Percentiles rank a stretch among this genome's conserved stretches.
phyloP scores from a whole-genome alignment of 176 grass and related monocot genomes.

The Pontederia crassipes region DNA sequence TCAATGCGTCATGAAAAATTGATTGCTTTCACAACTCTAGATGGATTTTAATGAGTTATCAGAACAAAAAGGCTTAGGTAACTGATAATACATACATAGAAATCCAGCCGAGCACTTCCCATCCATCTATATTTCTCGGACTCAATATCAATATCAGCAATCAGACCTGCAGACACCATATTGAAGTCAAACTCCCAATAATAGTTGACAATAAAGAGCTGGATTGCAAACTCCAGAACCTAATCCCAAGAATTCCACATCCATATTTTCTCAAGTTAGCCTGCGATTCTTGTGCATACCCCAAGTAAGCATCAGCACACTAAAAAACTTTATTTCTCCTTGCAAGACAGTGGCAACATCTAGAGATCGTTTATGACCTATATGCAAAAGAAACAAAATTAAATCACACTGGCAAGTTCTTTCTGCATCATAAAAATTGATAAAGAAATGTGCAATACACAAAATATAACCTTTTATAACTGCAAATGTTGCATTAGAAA shows the following conservation, averaged over 20 bases:
- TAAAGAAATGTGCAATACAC: neutral
- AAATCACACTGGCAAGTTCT: neutral
- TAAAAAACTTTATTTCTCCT: conserved; percentile 57
- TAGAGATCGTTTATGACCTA: conserved; percentile 53
- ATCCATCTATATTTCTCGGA: conserved; percentile 99
- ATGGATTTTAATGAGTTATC: neutral
- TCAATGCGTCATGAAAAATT: neutral
- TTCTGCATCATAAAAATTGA: too few relatives aligned
- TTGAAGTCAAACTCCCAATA: conserved; percentile 27
- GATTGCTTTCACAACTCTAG: neutral
- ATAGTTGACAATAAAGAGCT: neutral
- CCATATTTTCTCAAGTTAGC: neutral
- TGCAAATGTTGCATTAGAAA: conserved; percentile 61
- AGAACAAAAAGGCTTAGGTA: neutral
- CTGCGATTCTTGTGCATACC: conserved; percentile 34
- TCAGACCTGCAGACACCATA: conserved; percentile 48
- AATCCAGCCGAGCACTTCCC: conserved; percentile 80
- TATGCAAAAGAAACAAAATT: neutral
- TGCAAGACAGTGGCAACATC: conserved; percentile 68
- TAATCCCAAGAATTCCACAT: neutral
- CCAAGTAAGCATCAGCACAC: conserved; percentile 72
- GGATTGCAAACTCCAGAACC: conserved; percentile 10
- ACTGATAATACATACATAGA: conserved; percentile 48
- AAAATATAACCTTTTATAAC: conserved; percentile 58
- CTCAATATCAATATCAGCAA: conserved; percentile 95